Conservation (phyloP, 257 asterid genomes). For the Scutellaria baicalensis region DNA sequence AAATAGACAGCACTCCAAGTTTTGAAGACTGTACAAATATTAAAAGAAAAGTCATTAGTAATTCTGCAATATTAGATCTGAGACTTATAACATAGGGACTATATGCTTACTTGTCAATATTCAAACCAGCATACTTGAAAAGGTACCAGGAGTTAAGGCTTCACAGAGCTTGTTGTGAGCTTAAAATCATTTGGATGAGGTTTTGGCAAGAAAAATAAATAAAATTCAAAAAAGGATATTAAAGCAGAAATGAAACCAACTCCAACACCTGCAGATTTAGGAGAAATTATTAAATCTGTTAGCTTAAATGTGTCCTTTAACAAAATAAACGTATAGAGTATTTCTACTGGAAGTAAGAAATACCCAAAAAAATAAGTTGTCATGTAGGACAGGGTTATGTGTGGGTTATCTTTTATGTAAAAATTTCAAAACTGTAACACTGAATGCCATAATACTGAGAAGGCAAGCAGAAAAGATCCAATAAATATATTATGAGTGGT, state of each 20-base stretch:
- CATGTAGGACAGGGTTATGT: neutral
- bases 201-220: slow-evolving; percentile 16
- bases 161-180: slow-evolving; percentile 22
- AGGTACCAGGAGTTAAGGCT: slow-evolving; percentile 77
- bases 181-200: slow-evolving; percentile 12
- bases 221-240: slow-evolving; percentile 60
- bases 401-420: neutral
- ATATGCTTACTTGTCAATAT: slow-evolving; percentile 82
- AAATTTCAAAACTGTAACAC: neutral
- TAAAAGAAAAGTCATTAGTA: slow-evolving; percentile 8
- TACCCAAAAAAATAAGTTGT: neutral
- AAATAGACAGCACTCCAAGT: slow-evolving; percentile 97
- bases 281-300: slow-evolving; percentile 11
- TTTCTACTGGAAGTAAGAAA: neutral
- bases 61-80: neutral
- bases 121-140: slow-evolving; percentile 96
- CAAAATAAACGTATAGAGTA: neutral
- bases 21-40: slow-evolving; percentile 71
- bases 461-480: neutral
- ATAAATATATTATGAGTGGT: neutral
- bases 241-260: slow-evolving; percentile 97
- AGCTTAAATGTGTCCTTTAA: neutral
- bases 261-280: slow-evolving; percentile 79
- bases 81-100: neutral
- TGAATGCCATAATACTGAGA: neutral